These are phyloP conservation scores for Colletotrichum sp. DNA, from an alignment of 2,329 filamentous ascomycete species.

Conservation along the genomic window DNA sequence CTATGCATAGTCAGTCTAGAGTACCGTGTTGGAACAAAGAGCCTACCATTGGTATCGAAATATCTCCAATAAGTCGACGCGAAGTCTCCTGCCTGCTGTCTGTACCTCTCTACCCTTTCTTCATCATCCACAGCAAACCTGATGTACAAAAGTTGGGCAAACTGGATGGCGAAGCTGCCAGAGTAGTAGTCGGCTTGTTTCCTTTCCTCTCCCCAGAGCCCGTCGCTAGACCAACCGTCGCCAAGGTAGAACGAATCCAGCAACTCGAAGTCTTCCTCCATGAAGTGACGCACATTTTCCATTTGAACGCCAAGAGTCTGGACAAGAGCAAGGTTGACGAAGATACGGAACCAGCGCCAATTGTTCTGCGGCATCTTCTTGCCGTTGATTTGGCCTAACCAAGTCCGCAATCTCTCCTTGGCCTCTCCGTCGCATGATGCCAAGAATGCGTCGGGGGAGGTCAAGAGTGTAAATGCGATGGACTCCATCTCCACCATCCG, in stretches of 20 bases:
- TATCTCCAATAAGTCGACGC: conserved; percentile 43
- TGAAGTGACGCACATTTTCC: conserved; percentile 31
- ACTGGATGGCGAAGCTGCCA: conserved; percentile 52
- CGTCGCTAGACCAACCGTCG: conserved; percentile 48
- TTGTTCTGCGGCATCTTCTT: conserved; percentile 46
- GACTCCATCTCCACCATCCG: conserved; percentile 53
- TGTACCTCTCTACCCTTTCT: conserved; percentile 36
- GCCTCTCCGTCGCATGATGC: conserved; percentile 25
- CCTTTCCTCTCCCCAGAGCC: conserved; percentile 37
- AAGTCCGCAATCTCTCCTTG: conserved; percentile 34
- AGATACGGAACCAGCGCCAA: conserved; percentile 51
- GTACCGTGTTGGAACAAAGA: rapidly evolving
- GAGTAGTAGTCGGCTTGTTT: conserved; percentile 52
- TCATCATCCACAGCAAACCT: conserved; percentile 40
- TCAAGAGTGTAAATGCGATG: conserved; percentile 45
- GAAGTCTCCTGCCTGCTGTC: conserved; percentile 39
- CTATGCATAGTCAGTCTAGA: conserved; percentile 26
- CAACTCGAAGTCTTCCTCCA: conserved; percentile 39
- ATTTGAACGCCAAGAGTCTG: conserved; percentile 37
- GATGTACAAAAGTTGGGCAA: conserved; percentile 45
- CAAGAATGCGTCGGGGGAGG: conserved; percentile 38
- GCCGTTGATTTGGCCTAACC: conserved; percentile 43
- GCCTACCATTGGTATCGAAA: conserved; percentile 42
- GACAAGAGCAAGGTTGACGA: conserved; percentile 45
- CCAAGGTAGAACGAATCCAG: conserved; percentile 44